These are phyloP conservation scores for Wickerhamiella alocasiicola DNA, from an alignment of 805 yeast genomes.

Conservation along the genomic window DNA sequence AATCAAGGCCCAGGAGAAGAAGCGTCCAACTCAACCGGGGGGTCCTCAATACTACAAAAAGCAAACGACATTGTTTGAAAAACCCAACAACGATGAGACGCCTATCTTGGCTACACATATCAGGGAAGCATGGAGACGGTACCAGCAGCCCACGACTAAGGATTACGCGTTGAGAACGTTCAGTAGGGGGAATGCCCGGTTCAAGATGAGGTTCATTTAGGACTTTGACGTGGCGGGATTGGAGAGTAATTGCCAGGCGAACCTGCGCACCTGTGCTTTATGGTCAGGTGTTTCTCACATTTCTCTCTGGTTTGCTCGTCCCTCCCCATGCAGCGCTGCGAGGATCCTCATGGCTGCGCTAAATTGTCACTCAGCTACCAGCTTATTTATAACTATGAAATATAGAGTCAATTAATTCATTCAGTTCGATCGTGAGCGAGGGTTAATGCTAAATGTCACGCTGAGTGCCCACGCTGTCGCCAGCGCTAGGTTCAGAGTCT, in stretches of 20 bases:
- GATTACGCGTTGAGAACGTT: slow-evolving; percentile 16
- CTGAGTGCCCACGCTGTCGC: not conserved
- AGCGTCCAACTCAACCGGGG: slow-evolving; percentile 7
- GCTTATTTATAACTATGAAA: no score
- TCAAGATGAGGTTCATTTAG: slow-evolving; percentile 15
- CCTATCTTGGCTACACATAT: slow-evolving; percentile 21
- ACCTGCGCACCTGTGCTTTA: no score
- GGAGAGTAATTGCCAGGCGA: no score
- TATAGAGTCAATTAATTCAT: no score
- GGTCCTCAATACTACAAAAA: slow-evolving; percentile 8
- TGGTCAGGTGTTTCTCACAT: no score
- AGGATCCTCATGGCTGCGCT: no score
- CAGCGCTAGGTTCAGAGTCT: not conserved
- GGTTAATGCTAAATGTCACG: no score
- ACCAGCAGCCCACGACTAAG: slow-evolving; percentile 16
- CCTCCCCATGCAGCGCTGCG: no score
- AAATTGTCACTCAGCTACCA: no score
- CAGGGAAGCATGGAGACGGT: slow-evolving; percentile 20
- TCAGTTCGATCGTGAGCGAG: no score
- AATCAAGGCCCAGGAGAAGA: slow-evolving; percentile 50
- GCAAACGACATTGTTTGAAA: slow-evolving; percentile 16
- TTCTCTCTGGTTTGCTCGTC: no score
- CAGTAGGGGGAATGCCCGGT: slow-evolving; percentile 16
- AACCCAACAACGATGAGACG: slow-evolving; percentile 19
- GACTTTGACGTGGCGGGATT: no score